Conservation (phyloP, 345 rosid species). For the Euphorbia peplus region DNA sequence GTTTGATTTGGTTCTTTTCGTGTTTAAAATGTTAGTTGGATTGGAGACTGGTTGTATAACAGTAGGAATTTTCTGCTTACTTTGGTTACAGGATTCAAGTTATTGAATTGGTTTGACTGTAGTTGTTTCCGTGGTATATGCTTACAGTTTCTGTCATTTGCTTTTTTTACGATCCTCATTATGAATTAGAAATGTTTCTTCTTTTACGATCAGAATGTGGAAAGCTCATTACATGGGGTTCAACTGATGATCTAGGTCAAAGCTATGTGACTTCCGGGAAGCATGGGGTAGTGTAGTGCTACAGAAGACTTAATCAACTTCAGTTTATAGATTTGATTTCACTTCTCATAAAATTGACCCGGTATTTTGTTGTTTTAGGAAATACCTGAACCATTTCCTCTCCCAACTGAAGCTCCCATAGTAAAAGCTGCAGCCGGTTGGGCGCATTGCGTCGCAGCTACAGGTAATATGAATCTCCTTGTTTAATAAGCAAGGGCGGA, state of each 20-base stretch:
- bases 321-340: slow-evolving; percentile 2
- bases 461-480: slow-evolving; percentile 46
- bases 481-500: neutral
- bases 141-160: neutral
- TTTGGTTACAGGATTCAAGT: neutral
- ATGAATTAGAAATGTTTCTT: neutral
- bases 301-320: slow-evolving; percentile 10
- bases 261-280: slow-evolving; percentile 96
- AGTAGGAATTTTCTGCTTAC: neutral
- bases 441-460: slow-evolving; percentile 95
- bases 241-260: slow-evolving; percentile 96
- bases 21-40: neutral
- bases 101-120: neutral
- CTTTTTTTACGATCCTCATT: neutral
- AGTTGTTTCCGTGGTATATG: neutral
- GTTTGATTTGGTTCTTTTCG: neutral
- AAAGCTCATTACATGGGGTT: slow-evolving; percentile 98
- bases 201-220: slow-evolving; percentile 59
- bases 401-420: slow-evolving; percentile 66
- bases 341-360: slow-evolving; percentile 8
- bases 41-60: neutral
- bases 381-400: slow-evolving; percentile 92
- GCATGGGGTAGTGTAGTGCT: slow-evolving; percentile 64
- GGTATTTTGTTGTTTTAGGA: slow-evolving; percentile 44
- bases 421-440: slow-evolving; percentile 86